Conservation (phyloP, 805 yeast genomes). For the Tetrapisispora taiwanensis region DNA sequence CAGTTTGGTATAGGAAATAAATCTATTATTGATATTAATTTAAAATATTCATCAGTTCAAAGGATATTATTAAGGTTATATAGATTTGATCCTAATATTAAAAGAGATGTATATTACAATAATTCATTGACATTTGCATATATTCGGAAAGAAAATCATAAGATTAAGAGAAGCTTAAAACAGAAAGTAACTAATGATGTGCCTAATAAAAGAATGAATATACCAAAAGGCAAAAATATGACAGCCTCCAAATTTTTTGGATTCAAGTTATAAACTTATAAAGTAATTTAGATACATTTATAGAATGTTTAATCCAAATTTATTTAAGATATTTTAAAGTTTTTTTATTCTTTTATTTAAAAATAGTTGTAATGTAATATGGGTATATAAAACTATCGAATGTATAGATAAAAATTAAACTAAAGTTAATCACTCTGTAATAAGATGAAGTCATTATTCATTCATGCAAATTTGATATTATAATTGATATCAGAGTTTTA, state of each 20-base stretch:
- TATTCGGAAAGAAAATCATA: not conserved
- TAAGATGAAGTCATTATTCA: not conserved
- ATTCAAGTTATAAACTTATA: not conserved
- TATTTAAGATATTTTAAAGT: not conserved
- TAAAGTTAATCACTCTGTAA: not conserved
- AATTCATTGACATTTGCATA: not conserved
- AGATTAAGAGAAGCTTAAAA: not conserved
- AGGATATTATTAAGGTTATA: not conserved
- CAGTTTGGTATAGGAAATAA: not conserved
- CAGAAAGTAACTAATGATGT: not conserved
- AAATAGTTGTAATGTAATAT: not conserved
- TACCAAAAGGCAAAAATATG: not conserved
- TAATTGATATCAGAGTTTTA: no score
- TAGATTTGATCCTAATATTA: not conserved
- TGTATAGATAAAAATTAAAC: not conserved
- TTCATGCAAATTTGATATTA: not conserved
- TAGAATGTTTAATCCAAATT: no score
- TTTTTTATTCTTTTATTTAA: not conserved
- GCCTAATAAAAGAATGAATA: not conserved
- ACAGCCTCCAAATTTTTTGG: slow-evolving; percentile 1
- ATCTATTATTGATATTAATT: not conserved
- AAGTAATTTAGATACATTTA: not conserved
- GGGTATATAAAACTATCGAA: slow-evolving; percentile 1
- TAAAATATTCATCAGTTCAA: not conserved
- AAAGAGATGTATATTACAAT: not conserved